These are phyloP conservation scores for Claviceps pazoutovae DNA, from an alignment of 2,329 filamentous ascomycete species.

Conservation along the genomic window DNA sequence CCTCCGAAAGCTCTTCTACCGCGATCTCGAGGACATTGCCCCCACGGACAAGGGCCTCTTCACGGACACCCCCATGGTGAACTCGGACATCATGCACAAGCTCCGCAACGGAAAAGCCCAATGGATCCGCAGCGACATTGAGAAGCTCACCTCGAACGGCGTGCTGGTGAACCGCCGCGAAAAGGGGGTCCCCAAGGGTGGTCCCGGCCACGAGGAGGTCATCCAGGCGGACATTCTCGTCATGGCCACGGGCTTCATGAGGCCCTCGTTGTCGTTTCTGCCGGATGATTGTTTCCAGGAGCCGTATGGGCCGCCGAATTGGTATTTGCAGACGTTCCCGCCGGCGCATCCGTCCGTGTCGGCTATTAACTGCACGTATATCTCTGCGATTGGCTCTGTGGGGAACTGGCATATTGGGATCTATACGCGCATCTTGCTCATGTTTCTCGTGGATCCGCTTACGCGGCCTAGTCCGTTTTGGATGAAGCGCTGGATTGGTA, in stretches of 20 bases:
- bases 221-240: conserved; percentile 65
- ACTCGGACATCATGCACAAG: conserved; percentile 64
- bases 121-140: conserved; percentile 73
- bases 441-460: conserved; percentile 72
- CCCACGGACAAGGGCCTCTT: conserved; percentile 60
- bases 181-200: conserved; percentile 61
- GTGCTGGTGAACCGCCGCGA: conserved; percentile 58
- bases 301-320: conserved; percentile 67
- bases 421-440: conserved; percentile 72
- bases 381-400: conserved; percentile 67
- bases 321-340: conserved; percentile 81
- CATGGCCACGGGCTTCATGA: conserved; percentile 70
- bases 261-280: conserved; percentile 60
- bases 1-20: conserved; percentile 67
- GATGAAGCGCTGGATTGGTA: conserved; percentile 81
- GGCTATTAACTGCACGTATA: conserved; percentile 71
- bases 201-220: conserved; percentile 51
- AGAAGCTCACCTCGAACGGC: conserved; percentile 47
- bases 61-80: conserved; percentile 77
- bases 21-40: conserved; percentile 61
- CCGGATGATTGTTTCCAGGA: conserved; percentile 58
- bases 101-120: conserved; percentile 57
- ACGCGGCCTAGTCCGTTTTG: conserved; percentile 55
- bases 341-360: conserved; percentile 59
- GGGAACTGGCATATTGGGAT: conserved; percentile 86